Evolutionary conservation across 495 filamentous ascomycete species (phyloP).

Genomic region (Aspergillus sparsus): DNA sequence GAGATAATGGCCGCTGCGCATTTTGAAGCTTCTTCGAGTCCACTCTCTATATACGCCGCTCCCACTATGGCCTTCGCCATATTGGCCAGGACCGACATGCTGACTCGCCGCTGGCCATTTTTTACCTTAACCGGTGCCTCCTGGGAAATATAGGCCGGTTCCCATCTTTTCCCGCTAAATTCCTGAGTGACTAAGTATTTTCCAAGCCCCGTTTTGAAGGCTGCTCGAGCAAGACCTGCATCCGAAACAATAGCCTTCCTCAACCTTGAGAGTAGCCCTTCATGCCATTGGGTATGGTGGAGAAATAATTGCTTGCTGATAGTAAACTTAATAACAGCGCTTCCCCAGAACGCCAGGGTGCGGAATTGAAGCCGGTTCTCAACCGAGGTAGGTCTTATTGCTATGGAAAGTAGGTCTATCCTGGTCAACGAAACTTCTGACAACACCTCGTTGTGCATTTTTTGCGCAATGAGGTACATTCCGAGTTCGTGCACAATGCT

Average conservation of each 20-base stretch:
- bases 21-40: not conserved
- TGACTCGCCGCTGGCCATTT: not conserved
- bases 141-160: not conserved
- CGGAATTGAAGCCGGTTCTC: not conserved
- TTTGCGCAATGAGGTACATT: constrained; percentile 9
- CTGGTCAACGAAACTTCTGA: constrained; percentile 1
- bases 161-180: not conserved
- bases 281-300: not conserved
- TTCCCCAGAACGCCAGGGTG: not conserved
- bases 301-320: not conserved
- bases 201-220: not conserved
- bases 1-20: not conserved
- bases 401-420: not conserved
- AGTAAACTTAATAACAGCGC: not conserved
- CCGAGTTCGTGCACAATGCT: constrained; percentile 11
- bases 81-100: not conserved
- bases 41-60: not conserved
- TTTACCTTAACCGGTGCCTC: not conserved
- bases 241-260: not conserved
- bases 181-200: not conserved
- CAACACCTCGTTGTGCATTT: constrained; percentile 9
- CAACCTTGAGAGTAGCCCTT: not conserved
- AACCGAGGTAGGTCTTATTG: not conserved
- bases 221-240: not conserved
- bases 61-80: not conserved